phyloP scores from a whole-genome alignment of 352 stramenopile genomes.

The Plasmopara muralis region DNA sequence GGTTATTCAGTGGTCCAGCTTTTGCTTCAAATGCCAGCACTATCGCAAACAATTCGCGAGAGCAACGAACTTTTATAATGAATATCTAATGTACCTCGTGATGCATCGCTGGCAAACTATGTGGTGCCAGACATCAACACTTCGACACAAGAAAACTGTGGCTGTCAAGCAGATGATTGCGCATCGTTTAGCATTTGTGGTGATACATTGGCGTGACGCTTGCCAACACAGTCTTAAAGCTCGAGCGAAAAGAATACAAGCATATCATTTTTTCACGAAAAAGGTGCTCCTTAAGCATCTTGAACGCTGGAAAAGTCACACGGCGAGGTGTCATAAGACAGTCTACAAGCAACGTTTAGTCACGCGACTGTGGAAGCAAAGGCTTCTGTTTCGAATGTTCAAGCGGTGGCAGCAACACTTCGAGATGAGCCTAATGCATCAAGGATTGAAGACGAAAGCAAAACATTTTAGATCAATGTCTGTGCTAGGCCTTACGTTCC shows the following conservation, averaged over 20 bases:
- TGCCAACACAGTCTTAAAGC: conserved; percentile 1
- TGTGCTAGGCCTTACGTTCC: conserved; percentile 9
- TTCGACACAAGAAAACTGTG: conserved; percentile 8
- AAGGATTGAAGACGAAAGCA: neutral
- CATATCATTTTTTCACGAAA: neutral
- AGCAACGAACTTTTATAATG: conserved; percentile 22
- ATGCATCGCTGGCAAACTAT: conserved; percentile 29
- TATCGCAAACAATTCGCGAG: conserved; percentile 6
- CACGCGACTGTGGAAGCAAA: conserved; percentile 6
- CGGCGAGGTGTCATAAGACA: conserved; percentile 5
- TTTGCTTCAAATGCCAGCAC: conserved; percentile 3
- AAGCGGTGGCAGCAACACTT: conserved; percentile 9
- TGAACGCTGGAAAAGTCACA: conserved; percentile 8
- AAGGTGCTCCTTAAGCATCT: conserved; percentile 5
- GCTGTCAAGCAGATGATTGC: conserved; percentile 1
- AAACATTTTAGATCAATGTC: conserved; percentile 1
- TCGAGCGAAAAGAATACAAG: conserved; percentile 4
- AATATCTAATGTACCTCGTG: conserved; percentile 21
- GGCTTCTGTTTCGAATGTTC: conserved; percentile 10
- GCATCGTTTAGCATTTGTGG: conserved; percentile 10
- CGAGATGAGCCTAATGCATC: neutral
- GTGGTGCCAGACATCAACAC: conserved; percentile 9
- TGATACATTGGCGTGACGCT: conserved; percentile 9
- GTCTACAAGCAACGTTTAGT: conserved; percentile 6
- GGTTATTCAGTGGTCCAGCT: conserved; percentile 10